phyloP scores from a whole-genome alignment of 345 rosid species.

The Clausena lansium region DNA sequence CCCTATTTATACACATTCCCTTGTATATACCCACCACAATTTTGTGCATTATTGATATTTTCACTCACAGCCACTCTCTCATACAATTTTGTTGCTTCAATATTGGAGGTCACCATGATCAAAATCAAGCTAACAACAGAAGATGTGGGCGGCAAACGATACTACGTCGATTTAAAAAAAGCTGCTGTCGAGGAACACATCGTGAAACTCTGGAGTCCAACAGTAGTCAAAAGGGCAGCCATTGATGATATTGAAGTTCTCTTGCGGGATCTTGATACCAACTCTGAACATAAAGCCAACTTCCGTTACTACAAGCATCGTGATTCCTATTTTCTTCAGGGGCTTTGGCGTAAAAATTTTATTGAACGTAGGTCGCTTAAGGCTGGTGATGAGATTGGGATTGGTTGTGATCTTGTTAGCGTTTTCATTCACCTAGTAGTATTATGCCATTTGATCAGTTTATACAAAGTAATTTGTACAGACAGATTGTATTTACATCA shows the following conservation, averaged over 20 bases:
- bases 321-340: neutral
- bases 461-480: too few species aligned
- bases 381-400: conserved; percentile 2
- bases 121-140: conserved; percentile 3
- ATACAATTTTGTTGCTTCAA: neutral
- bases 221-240: neutral
- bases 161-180: neutral
- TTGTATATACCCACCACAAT: neutral
- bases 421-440: too few species aligned
- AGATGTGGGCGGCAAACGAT: neutral
- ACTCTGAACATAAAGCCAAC: neutral
- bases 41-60: neutral
- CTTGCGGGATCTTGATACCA: conserved; percentile 1
- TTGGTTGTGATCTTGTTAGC: neutral
- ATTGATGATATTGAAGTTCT: neutral
- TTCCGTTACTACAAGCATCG: neutral
- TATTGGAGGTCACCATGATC: neutral
- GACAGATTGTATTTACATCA: too few species aligned
- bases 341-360: conserved; percentile 7
- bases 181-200: neutral
- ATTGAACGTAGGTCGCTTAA: neutral
- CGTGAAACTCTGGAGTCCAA: neutral
- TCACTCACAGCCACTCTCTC: neutral
- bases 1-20: neutral
- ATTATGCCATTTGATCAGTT: too few species aligned